Percentiles rank a stretch among this genome's conserved stretches.
These are phyloP conservation scores for Truncatella angustata DNA, from an alignment of 2,329 filamentous ascomycete genomes.

Conservation along the genomic window DNA sequence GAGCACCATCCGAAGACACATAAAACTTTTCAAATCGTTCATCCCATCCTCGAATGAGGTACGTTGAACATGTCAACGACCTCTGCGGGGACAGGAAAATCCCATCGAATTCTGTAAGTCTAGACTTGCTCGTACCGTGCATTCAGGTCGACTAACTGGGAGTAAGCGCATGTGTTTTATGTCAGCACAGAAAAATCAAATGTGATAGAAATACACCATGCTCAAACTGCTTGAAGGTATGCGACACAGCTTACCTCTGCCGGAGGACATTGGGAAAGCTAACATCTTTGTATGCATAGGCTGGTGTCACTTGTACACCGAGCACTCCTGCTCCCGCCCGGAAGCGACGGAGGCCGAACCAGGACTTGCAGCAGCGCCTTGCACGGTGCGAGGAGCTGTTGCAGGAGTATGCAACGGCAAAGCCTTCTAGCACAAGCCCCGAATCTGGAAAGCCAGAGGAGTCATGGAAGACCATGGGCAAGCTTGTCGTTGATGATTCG, in stretches of 20 bases:
- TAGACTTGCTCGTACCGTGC: background rate
- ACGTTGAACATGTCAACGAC: background rate
- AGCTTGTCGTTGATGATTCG: conserved; percentile 54
- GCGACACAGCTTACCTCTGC: conserved; percentile 8
- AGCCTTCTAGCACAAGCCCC: conserved; percentile 19
- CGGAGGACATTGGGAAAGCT: background rate
- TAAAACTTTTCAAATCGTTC: too few species aligned
- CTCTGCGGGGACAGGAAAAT: background rate
- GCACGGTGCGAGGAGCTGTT: conserved; percentile 58
- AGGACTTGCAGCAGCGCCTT: conserved; percentile 60
- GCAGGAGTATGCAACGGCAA: conserved; percentile 51
- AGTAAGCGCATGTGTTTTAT: conserved; percentile 48
- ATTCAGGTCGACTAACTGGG: background rate
- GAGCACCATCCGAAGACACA: too few species aligned
- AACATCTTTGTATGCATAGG: conserved; percentile 33
- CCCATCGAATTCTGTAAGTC: background rate
- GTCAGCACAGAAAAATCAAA: conserved; percentile 62
- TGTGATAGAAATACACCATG: conserved; percentile 60
- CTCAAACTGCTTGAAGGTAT: conserved; percentile 59
- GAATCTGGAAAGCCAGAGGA: conserved; percentile 29
- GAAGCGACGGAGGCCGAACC: conserved; percentile 58
- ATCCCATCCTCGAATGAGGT: background rate
- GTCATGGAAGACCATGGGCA: conserved; percentile 46
- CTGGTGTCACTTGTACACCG: conserved; percentile 58
- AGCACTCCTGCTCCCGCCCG: conserved; percentile 59